phyloP scores from a whole-genome alignment of 768 basidiomycete genomes.

The Cystobasidium tubakii region DNA sequence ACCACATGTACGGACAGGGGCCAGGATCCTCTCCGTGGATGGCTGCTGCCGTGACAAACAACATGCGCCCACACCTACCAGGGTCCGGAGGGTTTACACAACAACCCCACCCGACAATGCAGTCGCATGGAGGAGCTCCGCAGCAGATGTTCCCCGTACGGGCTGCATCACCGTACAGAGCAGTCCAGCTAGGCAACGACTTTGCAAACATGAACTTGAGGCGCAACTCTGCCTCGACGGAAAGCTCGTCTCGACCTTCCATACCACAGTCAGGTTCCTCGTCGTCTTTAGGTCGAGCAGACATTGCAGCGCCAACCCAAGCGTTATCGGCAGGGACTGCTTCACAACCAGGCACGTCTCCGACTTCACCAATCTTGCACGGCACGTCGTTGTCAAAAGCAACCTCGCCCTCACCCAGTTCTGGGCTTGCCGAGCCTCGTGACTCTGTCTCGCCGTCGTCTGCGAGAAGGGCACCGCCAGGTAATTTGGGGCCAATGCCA shows the following conservation, averaged over 20 bases:
- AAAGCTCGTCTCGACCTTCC: background rate
- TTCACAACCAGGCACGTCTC: background rate
- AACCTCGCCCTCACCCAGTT: background rate
- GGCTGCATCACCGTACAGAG: background rate
- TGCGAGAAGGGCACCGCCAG: conserved; percentile 31
- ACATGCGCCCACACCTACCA: background rate
- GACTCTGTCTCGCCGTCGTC: conserved; percentile 24
- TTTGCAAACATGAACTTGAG: background rate
- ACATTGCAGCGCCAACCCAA: background rate
- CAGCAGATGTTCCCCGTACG: background rate
- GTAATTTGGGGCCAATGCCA: conserved; percentile 40
- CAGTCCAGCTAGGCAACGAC: background rate
- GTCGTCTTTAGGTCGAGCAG: background rate
- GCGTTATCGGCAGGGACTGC: background rate
- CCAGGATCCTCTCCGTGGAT: conserved; percentile 23
- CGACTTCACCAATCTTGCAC: background rate
- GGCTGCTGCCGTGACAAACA: conserved; percentile 13
- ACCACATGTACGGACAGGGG: background rate
- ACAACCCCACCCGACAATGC: background rate
- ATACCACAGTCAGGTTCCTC: background rate
- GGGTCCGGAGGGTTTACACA: background rate
- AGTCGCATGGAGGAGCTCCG: background rate
- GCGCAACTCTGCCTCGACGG: background rate
- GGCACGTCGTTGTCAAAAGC: background rate
- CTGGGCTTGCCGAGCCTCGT: background rate